Evolutionary conservation across 2,329 filamentous ascomycete genomes (phyloP).

Genomic region (Chaetoscypha palmicola): DNA sequence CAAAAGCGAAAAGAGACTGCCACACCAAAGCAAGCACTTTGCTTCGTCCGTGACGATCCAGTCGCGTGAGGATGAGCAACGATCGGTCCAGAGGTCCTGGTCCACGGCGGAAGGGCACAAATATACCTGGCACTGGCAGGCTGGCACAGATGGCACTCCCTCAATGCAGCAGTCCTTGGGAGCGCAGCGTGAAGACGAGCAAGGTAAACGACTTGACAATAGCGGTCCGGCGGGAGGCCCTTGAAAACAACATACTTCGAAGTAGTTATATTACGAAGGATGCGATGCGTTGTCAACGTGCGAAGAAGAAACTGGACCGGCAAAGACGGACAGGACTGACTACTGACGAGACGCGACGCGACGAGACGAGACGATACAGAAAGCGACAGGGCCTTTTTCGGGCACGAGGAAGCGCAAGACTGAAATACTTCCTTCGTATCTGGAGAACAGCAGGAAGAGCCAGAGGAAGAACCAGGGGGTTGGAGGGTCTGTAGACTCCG

Average conservation of each 20-base stretch:
- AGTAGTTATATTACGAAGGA: conserved; percentile 12
- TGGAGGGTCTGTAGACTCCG: no score
- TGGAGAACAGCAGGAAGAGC: no score
- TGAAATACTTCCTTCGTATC: no score
- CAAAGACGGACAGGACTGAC: neutral
- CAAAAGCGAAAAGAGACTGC: neutral
- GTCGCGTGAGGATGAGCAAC: no score
- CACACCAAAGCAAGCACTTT: neutral
- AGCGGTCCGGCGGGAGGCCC: neutral
- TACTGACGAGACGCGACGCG: neutral
- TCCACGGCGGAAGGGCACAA: neutral
- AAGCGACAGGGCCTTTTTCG: no score
- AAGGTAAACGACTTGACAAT: neutral
- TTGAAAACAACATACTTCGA: conserved; percentile 2
- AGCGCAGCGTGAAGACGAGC: neutral
- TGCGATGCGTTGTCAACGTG: conserved; percentile 13
- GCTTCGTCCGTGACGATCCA: neutral
- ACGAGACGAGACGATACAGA: neutral
- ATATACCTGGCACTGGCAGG: neutral
- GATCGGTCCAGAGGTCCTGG: neutral
- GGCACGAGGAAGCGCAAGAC: no score
- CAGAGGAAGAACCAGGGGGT: no score
- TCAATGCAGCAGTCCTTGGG: neutral
- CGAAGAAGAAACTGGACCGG: neutral
- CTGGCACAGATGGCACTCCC: neutral